These are phyloP conservation scores for Areca catechu DNA, from an alignment of 176 grass and related monocot genomes.

Conservation along the genomic window DNA sequence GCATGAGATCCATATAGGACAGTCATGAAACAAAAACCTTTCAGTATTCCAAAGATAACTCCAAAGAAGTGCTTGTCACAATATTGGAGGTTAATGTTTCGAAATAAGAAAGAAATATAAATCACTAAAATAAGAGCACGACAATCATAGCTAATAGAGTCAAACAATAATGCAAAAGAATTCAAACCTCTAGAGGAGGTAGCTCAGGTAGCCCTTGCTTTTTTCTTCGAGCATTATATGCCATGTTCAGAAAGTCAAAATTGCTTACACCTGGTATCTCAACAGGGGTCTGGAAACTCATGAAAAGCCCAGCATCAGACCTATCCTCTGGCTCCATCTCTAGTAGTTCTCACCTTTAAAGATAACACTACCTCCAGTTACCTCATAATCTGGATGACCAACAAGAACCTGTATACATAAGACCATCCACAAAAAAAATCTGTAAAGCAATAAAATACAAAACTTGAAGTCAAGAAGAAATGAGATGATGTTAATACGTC, in stretches of 20 bases:
- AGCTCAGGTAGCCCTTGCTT: constrained; percentile 48
- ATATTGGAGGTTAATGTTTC: too few species aligned
- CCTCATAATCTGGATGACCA: constrained; percentile 87
- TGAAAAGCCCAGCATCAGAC: constrained; percentile 83
- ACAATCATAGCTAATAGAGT: background rate
- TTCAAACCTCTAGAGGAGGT: constrained; percentile 68
- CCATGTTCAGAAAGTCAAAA: constrained; percentile 92
- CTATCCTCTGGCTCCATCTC: constrained; percentile 93
- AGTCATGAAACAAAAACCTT: too few species aligned
- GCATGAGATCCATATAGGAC: too few species aligned
- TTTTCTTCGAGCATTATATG: constrained; percentile 69
- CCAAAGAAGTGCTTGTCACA: too few species aligned
- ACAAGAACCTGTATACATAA: constrained; percentile 58
- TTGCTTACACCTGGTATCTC: constrained; percentile 97
- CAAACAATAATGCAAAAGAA: constrained; percentile 1
- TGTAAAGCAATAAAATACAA: too few species aligned
- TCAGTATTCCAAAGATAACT: too few species aligned
- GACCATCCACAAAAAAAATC: too few species aligned
- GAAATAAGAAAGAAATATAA: too few species aligned
- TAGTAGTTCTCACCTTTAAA: constrained; percentile 81
- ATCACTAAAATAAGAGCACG: background rate
- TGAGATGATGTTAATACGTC: too few species aligned
- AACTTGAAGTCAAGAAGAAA: too few species aligned
- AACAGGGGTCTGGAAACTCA: constrained; percentile 88
- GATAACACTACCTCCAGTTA: constrained; percentile 62